Evolutionary conservation across 164 flowering plant species (phyloP).

Genomic region (Nymphaea thermarum): DNA sequence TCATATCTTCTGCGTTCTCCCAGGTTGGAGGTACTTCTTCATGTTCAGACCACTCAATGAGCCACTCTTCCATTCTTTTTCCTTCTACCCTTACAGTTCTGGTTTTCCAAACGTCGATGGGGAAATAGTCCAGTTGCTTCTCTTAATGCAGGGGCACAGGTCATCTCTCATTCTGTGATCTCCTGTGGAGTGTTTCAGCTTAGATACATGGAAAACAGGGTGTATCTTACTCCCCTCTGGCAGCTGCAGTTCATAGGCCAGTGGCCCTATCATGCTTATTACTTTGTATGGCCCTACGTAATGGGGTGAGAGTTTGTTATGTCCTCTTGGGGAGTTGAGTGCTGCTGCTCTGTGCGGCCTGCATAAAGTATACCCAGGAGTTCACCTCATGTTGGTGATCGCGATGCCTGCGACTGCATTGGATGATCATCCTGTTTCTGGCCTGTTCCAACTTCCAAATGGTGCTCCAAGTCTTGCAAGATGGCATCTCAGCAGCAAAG

Average conservation of each 20-base stretch:
- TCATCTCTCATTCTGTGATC: not conserved
- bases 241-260: conserved; percentile 1
- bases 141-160: not conserved
- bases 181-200: not conserved
- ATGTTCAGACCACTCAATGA: too few species aligned
- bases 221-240: not conserved
- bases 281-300: not conserved
- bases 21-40: too few species aligned
- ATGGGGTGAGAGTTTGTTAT: not conserved
- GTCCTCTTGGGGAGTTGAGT: not conserved
- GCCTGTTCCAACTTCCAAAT: not conserved
- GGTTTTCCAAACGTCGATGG: too few species aligned
- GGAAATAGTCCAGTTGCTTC: not conserved
- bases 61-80: too few species aligned
- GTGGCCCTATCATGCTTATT: not conserved
- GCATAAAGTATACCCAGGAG: not conserved
- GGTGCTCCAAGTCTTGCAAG: not conserved
- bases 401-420: not conserved
- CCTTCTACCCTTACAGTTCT: too few species aligned
- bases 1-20: too few species aligned
- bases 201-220: conserved; percentile 5
- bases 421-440: not conserved
- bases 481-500: not conserved
- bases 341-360: not conserved
- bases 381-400: not conserved